Evolutionary conservation across 495 filamentous ascomycete genomes (phyloP).

Genomic region (Lichenothelia convexa): DNA sequence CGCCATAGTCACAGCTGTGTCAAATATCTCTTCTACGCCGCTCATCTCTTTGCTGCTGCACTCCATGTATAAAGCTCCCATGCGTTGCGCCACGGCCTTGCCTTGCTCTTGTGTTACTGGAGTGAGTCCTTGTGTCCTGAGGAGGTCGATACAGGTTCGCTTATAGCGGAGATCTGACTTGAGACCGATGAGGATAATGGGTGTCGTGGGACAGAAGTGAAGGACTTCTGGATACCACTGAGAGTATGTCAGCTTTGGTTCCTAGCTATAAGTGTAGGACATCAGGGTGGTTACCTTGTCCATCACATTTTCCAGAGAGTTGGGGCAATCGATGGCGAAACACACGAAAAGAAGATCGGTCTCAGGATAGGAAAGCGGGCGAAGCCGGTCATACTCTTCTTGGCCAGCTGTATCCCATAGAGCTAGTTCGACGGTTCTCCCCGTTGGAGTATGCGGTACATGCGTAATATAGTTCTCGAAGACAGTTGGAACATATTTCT

Average conservation of each 20-base stretch:
- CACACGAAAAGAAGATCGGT: constrained; percentile 96
- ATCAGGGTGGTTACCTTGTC: constrained; percentile 56
- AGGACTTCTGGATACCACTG: constrained; percentile 99
- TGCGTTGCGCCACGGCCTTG: constrained; percentile 64
- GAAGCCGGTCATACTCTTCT: constrained; percentile 92
- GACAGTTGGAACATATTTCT: constrained; percentile 99
- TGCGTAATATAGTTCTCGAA: constrained; percentile 99
- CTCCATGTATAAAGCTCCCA: constrained; percentile 91
- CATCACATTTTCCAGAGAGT: constrained; percentile 93
- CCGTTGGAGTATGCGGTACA: constrained; percentile 64
- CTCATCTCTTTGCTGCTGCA: constrained; percentile 95
- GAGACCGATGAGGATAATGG: constrained; percentile 82
- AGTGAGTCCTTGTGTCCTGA: constrained; percentile 92
- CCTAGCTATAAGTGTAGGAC: constrained; percentile 6
- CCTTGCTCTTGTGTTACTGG: constrained; percentile 88
- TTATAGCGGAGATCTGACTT: constrained; percentile 94
- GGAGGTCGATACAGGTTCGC: constrained; percentile 88
- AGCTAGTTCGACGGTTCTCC: constrained; percentile 88
- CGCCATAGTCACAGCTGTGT: constrained; percentile 69
- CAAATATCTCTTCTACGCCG: constrained; percentile 90
- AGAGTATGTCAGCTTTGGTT: constrained; percentile 9
- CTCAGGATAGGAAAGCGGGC: constrained; percentile 91
- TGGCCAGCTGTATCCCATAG: constrained; percentile 98
- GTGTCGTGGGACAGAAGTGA: constrained; percentile 95
- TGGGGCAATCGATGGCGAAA: constrained; percentile 97